Conservation (phyloP, 768 basidiomycete species). For the Collybiopsis confluens region DNA sequence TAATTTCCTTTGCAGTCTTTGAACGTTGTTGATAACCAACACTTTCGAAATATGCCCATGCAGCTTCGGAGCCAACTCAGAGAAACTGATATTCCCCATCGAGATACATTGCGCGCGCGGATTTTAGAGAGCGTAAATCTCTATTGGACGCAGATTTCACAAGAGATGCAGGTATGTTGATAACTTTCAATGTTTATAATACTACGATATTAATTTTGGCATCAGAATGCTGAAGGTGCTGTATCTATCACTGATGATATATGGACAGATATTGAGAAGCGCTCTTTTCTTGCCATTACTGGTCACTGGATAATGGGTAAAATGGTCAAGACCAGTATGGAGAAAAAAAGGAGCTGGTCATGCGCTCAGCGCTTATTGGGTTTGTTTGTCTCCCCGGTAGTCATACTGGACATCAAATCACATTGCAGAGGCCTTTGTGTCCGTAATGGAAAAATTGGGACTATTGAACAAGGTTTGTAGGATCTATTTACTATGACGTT, state of each 20-base stretch:
- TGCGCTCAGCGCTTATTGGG: constrained; percentile 29
- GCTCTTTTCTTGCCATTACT: constrained; percentile 37
- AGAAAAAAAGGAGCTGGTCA: constrained; percentile 14
- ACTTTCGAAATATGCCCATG: constrained; percentile 16
- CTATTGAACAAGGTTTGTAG: constrained; percentile 25
- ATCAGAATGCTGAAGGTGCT: constrained; percentile 24
- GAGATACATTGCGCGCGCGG: constrained; percentile 17
- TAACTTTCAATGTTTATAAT: neutral
- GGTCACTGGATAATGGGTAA: constrained; percentile 34
- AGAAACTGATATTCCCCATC: constrained; percentile 28
- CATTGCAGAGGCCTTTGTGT: constrained; percentile 28
- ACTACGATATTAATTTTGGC: neutral
- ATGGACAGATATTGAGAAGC: constrained; percentile 32
- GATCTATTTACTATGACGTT: too few relatives aligned
- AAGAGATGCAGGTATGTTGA: constrained; percentile 17
- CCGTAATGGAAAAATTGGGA: constrained; percentile 22
- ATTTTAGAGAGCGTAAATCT: constrained; percentile 21
- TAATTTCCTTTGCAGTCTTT: constrained; percentile 9
- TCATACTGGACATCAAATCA: constrained; percentile 36
- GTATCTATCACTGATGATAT: constrained; percentile 32
- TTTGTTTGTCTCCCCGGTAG: constrained; percentile 30
- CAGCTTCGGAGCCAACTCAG: constrained; percentile 22
- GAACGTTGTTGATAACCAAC: constrained; percentile 21
- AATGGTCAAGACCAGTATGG: constrained; percentile 16
- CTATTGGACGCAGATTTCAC: constrained; percentile 16